These are phyloP conservation scores for Hypoxylon perforatum DNA, from an alignment of 495 filamentous ascomycete species.

Conservation along the genomic window DNA sequence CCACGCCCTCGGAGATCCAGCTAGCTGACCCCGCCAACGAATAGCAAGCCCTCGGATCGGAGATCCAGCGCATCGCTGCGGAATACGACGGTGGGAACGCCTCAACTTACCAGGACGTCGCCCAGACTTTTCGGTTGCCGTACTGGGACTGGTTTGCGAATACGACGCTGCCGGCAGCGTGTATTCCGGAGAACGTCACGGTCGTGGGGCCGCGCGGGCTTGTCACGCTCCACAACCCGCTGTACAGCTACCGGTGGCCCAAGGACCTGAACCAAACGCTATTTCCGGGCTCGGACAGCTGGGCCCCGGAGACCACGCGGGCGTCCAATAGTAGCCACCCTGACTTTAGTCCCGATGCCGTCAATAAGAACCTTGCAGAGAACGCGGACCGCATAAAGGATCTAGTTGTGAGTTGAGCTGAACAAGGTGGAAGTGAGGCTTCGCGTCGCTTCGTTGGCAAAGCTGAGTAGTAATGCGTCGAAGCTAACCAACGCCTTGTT, in stretches of 20 bases:
- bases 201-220: conserved; percentile 46
- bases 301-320: conserved; percentile 41
- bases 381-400: conserved; percentile 37
- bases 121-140: conserved; percentile 49
- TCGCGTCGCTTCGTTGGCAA: background rate
- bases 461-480: background rate
- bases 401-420: conserved; percentile 41
- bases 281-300: conserved; percentile 36
- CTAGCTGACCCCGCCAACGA: background rate
- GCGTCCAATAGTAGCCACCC: conserved; percentile 33
- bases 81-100: conserved; percentile 40
- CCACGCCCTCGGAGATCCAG: background rate
- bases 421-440: background rate
- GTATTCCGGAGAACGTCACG: conserved; percentile 42
- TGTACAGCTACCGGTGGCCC: conserved; percentile 53
- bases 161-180: conserved; percentile 44
- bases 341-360: conserved; percentile 37
- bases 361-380: conserved; percentile 32
- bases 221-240: conserved; percentile 46
- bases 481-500: background rate
- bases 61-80: conserved; percentile 48
- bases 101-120: conserved; percentile 48
- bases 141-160: conserved; percentile 58
- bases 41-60: conserved; percentile 53
- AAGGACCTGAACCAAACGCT: conserved; percentile 35